Conservation (phyloP, 345 rosid genomes). For the Lepidium aucheri region DNA sequence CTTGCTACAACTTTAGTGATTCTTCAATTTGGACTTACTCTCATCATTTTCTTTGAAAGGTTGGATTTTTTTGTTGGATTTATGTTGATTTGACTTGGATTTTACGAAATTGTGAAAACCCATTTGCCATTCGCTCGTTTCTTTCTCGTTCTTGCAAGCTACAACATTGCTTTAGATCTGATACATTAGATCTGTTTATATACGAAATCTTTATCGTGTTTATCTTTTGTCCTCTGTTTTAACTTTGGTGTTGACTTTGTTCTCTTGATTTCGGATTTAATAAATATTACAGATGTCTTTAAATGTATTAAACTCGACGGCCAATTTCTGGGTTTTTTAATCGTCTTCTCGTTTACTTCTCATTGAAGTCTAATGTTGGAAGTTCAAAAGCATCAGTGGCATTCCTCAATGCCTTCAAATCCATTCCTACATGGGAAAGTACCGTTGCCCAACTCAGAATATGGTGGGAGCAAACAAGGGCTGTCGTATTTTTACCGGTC, state of each 20-base stretch:
- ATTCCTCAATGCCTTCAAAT: constrained; percentile 11
- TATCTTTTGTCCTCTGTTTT: constrained; percentile 1
- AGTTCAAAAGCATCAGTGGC: constrained; percentile 5
- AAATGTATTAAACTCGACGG: constrained; percentile 1
- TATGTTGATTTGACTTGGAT: not conserved
- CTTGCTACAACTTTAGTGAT: not conserved
- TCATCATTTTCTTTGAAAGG: not conserved
- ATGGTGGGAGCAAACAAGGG: constrained; percentile 20
- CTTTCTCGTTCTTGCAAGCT: not conserved
- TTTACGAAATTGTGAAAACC: not conserved
- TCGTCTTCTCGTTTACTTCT: constrained; percentile 11
- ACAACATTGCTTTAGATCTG: constrained; percentile 26
- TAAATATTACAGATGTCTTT: not conserved
- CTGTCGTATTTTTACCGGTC: constrained; percentile 28
- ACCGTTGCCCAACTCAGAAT: not conserved
- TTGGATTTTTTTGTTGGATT: not conserved
- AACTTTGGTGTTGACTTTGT: not conserved
- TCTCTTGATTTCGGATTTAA: constrained; percentile 3
- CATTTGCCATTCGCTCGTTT: not conserved
- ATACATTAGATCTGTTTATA: not conserved
- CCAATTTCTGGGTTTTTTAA: not conserved
- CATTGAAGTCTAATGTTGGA: constrained; percentile 19
- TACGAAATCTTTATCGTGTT: not conserved
- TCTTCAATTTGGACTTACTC: constrained; percentile 1
- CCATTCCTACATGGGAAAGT: constrained; percentile 5